phyloP scores from a whole-genome alignment of 768 basidiomycete species.

The Rickenella mellea region DNA sequence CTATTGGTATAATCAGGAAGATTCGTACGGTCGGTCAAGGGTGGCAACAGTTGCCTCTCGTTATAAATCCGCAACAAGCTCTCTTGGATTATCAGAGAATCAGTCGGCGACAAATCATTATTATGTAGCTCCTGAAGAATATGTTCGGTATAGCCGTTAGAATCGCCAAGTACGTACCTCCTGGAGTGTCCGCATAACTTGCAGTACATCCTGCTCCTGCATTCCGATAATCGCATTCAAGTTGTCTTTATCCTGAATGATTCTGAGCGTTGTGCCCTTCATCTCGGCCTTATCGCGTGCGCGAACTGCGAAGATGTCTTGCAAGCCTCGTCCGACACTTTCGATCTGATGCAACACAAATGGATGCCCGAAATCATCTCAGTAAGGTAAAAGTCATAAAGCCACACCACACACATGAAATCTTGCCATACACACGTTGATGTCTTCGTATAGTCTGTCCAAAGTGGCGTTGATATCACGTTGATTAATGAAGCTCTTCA shows the following conservation, averaged over 20 bases:
- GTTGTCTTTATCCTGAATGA: slow-evolving; percentile 24
- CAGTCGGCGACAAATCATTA: slow-evolving; percentile 19
- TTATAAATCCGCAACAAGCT: slow-evolving; percentile 30
- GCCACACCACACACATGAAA: slow-evolving; percentile 30
- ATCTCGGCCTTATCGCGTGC: slow-evolving; percentile 26
- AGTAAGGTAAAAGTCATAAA: no score
- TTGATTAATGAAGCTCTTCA: slow-evolving; percentile 28
- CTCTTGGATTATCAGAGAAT: slow-evolving; percentile 24
- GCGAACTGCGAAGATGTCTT: slow-evolving; percentile 19
- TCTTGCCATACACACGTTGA: slow-evolving; percentile 25
- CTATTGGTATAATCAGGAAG: not conserved
- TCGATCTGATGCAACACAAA: no score
- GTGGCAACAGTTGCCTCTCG: slow-evolving; percentile 29
- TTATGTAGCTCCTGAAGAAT: slow-evolving; percentile 25
- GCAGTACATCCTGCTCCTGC: slow-evolving; percentile 19
- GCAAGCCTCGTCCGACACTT: slow-evolving; percentile 19
- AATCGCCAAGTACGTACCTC: slow-evolving; percentile 17
- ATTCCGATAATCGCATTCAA: slow-evolving; percentile 22
- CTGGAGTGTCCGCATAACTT: slow-evolving; percentile 35
- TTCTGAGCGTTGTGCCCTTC: slow-evolving; percentile 22
- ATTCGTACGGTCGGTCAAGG: slow-evolving; percentile 30
- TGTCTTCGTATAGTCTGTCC: slow-evolving; percentile 25
- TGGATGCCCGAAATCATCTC: no score
- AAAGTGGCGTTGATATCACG: slow-evolving; percentile 32
- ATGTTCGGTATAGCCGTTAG: not conserved